Evolutionary conservation across 805 yeast species (phyloP), one percentile per base, ranked within the genome.

Genomic region (Groenewaldozyma tartarivorans): DNA sequence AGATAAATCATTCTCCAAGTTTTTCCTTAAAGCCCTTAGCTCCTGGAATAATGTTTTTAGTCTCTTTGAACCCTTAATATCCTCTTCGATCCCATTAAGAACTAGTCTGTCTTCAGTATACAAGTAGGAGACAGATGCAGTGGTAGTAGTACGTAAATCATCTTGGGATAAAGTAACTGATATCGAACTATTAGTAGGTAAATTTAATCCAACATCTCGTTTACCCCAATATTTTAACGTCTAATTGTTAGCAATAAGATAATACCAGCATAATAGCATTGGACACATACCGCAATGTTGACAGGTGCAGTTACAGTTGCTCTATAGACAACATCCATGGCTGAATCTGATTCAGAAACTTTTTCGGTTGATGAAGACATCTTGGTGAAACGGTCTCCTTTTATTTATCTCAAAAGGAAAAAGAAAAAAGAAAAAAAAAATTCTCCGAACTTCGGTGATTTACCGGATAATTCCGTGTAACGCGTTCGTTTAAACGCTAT

Each of bases 181-280:
- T 51, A 92, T 87, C 21, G 96, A 87, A 9, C 94, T 83, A 67
- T 92, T 92, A 40, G 99, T 92, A 37, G 99, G 99, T 40, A 92
- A 69, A 58, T 92, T 92, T 55, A 92, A 74, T 36, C 70, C 68
- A 48, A 77, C 79, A 63, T 92, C 97, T 57, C 98, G 76, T 65
- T 92, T 92, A 37, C 99, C 99, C 99, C 99, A 92, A 68, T 92
- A 92, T 66, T 92, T 92, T 49, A 92, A 72, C 31, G 97, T 92
- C 78, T 79, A 48, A 11, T 16, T 31, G 31, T 42, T 38, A 47
- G 44, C 42, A 46, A 9, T 17, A 20, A 9, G 18, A 36, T 36
- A 29, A 9, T 27, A 20, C 18, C 13, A 2, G 20, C 20, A 15
- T 3, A 20, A 18, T n/a, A 3, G 21, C 9, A 16, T n/a, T n/a